Percentiles rank a stretch among this genome's conserved stretches.
These are phyloP conservation scores for Skeletonema costatum DNA, from an alignment of 108 stramenopile species.

Conservation along the genomic window DNA sequence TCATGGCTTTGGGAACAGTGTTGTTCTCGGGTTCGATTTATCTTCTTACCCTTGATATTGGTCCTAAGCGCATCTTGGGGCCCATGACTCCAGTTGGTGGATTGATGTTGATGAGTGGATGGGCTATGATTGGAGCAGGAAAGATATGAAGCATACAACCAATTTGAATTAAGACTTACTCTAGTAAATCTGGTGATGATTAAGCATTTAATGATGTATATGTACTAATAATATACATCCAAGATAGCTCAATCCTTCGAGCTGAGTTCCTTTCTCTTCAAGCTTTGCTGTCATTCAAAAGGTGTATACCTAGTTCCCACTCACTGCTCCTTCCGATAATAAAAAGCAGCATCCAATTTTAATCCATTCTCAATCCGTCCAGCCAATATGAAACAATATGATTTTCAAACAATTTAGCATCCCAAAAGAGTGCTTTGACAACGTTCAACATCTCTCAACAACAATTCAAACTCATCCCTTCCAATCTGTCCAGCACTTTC, in stretches of 20 bases:
- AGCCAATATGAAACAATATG: no score
- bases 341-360: background rate
- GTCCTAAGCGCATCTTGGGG: slow-evolving; percentile 73
- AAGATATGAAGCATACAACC: slow-evolving; percentile 9
- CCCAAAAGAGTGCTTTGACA: slow-evolving; percentile 21
- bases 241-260: background rate
- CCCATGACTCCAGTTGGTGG: slow-evolving; percentile 91
- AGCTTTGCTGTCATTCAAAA: background rate
- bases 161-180: background rate
- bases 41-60: slow-evolving; percentile 64
- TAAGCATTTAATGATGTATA: background rate
- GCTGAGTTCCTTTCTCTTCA: background rate
- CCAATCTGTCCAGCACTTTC: slow-evolving; percentile 55
- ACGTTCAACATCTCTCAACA: slow-evolving; percentile 54
- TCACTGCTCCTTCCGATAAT: background rate
- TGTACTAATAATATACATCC: background rate
- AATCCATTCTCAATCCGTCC: background rate
- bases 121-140: slow-evolving; percentile 60
- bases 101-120: slow-evolving; percentile 81
- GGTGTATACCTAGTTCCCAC: background rate
- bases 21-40: slow-evolving; percentile 88
- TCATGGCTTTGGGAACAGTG: slow-evolving; percentile 65
- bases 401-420: background rate
- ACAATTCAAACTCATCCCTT: slow-evolving; percentile 53
- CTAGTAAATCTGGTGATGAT: background rate